phyloP scores from a whole-genome alignment of 176 grass and related monocot species.

The Pharus latifolius region DNA sequence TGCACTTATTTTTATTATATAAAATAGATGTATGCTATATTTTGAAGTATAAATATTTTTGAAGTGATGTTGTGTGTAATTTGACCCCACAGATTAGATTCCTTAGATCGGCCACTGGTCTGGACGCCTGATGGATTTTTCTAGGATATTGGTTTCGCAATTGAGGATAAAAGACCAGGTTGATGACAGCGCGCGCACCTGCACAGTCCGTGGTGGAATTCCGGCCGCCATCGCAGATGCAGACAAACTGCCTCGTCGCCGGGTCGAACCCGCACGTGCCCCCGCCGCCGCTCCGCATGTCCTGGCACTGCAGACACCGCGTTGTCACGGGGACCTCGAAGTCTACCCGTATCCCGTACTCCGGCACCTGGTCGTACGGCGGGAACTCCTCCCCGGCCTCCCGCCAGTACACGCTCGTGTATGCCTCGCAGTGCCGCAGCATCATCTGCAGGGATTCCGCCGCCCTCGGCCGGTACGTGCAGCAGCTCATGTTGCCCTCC shows the following conservation, averaged over 20 bases:
- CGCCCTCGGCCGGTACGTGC: conserved; percentile 58
- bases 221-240: conserved; percentile 57
- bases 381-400: conserved; percentile 51
- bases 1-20: too few relatives aligned
- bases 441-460: conserved; percentile 56
- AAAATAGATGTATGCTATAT: too few relatives aligned
- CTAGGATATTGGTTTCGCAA: too few relatives aligned
- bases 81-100: too few relatives aligned
- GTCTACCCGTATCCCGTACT: conserved; percentile 75
- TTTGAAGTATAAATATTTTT: too few relatives aligned
- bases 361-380: conserved; percentile 80
- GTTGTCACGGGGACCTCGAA: conserved; percentile 90
- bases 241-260: conserved; percentile 49
- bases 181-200: conserved; percentile 36
- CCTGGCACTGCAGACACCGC: conserved; percentile 74
- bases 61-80: too few relatives aligned
- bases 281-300: conserved; percentile 32
- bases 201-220: conserved; percentile 69
- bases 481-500: conserved; percentile 48
- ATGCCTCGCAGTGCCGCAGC: conserved; percentile 65
- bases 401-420: conserved; percentile 76
- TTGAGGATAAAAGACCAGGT: too few relatives aligned
- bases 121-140: too few relatives aligned
- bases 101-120: too few relatives aligned
- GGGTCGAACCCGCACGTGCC: conserved; percentile 75